Evolutionary conservation across 441 rosid species (phyloP), one percentile per base, ranked within the genome.

Genomic region (Erodium trifolium): DNA sequence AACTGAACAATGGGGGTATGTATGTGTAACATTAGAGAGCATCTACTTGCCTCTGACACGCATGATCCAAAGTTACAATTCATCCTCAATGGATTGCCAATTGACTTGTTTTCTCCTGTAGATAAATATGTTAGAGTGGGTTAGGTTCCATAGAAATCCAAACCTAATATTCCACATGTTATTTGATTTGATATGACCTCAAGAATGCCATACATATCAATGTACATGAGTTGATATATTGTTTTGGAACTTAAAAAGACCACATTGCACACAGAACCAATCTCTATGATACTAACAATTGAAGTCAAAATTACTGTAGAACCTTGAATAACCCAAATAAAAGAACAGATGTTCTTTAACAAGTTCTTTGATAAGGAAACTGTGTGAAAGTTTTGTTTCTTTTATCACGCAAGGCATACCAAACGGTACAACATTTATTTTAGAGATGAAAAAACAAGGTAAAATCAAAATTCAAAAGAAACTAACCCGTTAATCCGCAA

Each of bases 21-120:
- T 39, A 62, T 65, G 69, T 71, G 65, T 62, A 65, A 71, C 69
- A 72, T 27, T 39, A 67, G 39, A 59, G 68, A 29, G 31, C 5
- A 34, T 70, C 55, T 66, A 79, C 90, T 85, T 83, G 80, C 87
- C 86, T 85, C 84, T 37, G 79, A 66, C 49, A 69, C 76, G 73
- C 78, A 72, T 68, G 80, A 78, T 37, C 65, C 63, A 18, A 67
- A 55, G 49, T 83, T 72, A 76, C 71, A 68, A 41, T 59, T 76
- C 70, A 79, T 81, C 78, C 67, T 79, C 67, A 75, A 49, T 60
- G 68, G 73, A 57, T 77, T 77, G 76, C 76, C 74, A 45, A 66
- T 71, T 66, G 82, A 65, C 72, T 72, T 81, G 68, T 75, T 75
- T 68, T 78, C 78, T 63, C 63, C 72, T 66, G 69, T 17, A 65